Base-by-base conservation (phyloP, 192 early-diverging fungal genomes). In the Paraglomus brasilianum region DNA sequence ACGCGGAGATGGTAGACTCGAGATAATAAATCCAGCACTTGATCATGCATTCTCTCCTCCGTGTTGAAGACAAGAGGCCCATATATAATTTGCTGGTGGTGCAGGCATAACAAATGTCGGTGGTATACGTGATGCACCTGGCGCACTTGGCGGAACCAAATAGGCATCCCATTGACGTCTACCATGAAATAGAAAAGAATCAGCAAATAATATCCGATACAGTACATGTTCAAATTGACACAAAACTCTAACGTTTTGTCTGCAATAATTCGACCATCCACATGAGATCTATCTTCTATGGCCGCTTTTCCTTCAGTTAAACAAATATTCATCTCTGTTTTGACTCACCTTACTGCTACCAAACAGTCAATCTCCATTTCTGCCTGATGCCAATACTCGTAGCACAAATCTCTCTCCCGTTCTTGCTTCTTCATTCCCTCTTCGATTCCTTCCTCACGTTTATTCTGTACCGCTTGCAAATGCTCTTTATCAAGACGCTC, bases 31-130 rank as follows among this genome's bases (percentile, higher is more conserved):
- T 30, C 30, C 30, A 30, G 30, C 30, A 30, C 30, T 30, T 1
- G 1, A 30, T 30, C 30, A 30, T n/a, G n/a, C n/a, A 30, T 30
- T 30, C 3, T 30, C 30, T 30, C 30, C 30, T 60, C 48, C 53
- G 15, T 69, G 67, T 17, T 22, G 44, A 42, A 78, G 45, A 47
- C 63, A 69, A 14, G 73, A 75, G 14, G 73, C 76, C 73, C 76
- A 78, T 8, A 78, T 66, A 44, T 55, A 75, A 70, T 68, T 78
- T 6, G 77, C 73, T 30, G 77, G 77, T 15, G 74, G 71, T 15
- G 63, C 69, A n/a, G 74, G 70, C 44, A 24, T 36, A 17, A 78
- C 70, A 65, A 59, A 78, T 13, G 41, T 60, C 48, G 65, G 74
- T 15, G 76, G 74, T 19, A 77, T 70, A 19, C 71, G 55, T 7